These are phyloP conservation scores for Pseudocercospora ulei DNA, from an alignment of 2,329 filamentous ascomycete genomes.

Conservation along the genomic window DNA sequence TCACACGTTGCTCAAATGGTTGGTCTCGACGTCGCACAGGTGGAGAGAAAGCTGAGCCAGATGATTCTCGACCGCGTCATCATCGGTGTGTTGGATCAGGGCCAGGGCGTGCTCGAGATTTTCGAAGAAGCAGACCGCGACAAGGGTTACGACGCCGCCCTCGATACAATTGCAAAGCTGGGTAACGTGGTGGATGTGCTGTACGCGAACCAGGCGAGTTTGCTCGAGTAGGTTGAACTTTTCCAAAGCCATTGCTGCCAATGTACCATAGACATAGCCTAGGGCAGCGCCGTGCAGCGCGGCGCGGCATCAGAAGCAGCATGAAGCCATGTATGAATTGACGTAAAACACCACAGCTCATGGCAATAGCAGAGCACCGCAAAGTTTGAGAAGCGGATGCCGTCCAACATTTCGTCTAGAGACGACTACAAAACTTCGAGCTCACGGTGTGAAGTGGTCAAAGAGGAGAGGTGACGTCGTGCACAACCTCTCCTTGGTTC, in stretches of 20 bases:
- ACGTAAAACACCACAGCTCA: too few species aligned
- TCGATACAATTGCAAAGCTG: constrained; percentile 92
- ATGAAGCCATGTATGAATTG: too few species aligned
- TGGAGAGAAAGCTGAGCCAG: constrained; percentile 95
- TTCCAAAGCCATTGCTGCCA: constrained; percentile 8
- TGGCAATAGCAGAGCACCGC: too few species aligned
- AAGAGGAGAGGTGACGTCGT: too few species aligned
- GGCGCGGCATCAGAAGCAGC: too few species aligned
- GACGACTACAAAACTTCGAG: too few species aligned
- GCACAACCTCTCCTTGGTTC: too few species aligned
- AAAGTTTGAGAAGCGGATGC: too few species aligned
- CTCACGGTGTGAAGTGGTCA: too few species aligned
- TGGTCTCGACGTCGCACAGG: constrained; percentile 86
- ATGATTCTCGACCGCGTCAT: constrained; percentile 99
- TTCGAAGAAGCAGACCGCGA: constrained; percentile 92
- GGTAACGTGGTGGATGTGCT: constrained; percentile 94
- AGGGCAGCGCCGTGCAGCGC: constrained; percentile 7
- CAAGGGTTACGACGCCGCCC: constrained; percentile 82
- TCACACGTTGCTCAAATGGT: constrained; percentile 97
- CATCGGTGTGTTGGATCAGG: constrained; percentile 91
- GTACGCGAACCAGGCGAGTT: constrained; percentile 93
- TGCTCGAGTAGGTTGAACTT: constrained; percentile 60
- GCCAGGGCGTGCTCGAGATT: constrained; percentile 88
- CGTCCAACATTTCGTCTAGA: too few species aligned
- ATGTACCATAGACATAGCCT: constrained; percentile 15